Conservation (phyloP, 768 basidiomycete genomes). For the Pleurotus cornucopiae region DNA sequence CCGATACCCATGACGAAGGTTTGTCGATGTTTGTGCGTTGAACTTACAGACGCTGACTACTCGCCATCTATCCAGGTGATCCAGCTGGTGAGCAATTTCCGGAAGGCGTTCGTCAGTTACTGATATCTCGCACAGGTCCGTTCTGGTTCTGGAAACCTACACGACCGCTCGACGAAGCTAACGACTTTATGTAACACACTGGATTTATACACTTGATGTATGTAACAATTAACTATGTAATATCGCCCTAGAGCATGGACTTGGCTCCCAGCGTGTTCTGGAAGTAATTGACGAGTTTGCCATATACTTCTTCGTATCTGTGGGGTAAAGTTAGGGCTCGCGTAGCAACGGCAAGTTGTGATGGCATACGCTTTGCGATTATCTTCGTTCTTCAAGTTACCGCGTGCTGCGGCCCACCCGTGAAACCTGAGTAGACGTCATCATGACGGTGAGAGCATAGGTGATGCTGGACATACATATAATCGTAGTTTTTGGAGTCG, state of each 20-base stretch:
- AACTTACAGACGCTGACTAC: background rate
- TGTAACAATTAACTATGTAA: too few species aligned
- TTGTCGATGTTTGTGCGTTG: background rate
- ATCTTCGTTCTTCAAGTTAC: slow-evolving; percentile 48
- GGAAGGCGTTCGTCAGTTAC: background rate
- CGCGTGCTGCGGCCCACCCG: slow-evolving; percentile 63
- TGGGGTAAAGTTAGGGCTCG: background rate
- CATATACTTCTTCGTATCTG: slow-evolving; percentile 54
- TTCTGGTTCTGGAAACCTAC: slow-evolving; percentile 69
- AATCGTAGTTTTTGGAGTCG: slow-evolving; percentile 45
- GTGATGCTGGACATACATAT: slow-evolving; percentile 29
- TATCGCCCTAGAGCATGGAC: background rate
- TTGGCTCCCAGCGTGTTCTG: slow-evolving; percentile 23
- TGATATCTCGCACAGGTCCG: slow-evolving; percentile 43
- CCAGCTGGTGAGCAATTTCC: slow-evolving; percentile 49
- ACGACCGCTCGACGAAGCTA: background rate
- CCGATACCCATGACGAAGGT: slow-evolving; percentile 56
- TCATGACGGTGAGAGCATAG: slow-evolving; percentile 5
- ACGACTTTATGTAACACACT: background rate
- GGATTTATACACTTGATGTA: too few species aligned
- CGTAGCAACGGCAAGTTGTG: background rate
- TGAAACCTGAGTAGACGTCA: slow-evolving; percentile 39
- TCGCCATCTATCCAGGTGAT: slow-evolving; percentile 38
- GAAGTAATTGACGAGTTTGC: slow-evolving; percentile 46
- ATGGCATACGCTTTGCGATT: slow-evolving; percentile 49